Evolutionary conservation across 345 rosid genomes (phyloP), one percentile per base, ranked within the genome.

Genomic region (Euphorbia pulcherrima): DNA sequence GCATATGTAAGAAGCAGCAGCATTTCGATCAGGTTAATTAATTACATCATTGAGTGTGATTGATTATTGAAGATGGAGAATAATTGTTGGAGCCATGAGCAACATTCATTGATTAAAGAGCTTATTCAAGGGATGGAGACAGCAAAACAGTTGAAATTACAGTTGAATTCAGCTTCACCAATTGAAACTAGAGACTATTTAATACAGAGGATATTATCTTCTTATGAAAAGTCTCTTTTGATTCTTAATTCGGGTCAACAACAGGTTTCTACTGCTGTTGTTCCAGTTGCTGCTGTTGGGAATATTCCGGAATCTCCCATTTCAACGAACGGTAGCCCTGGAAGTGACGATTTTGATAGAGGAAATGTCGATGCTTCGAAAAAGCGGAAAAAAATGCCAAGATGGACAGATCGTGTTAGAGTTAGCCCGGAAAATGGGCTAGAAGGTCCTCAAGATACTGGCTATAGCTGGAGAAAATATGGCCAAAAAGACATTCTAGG

Each of bases 401-500:
- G 69, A 72, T 76, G 80, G 76, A 63, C 80, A 1, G 72, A 68
- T 62, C 80, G 58, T 39, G 80, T 76, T 51, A 76, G 72, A 72
- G 69, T 76, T 17, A 71, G 54, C 69, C 44, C 76, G 8, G 76
- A 68, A 29, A 75, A 60, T 63, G 70, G 76, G 24, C 63, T 76
- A 0, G 76, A 76, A 60, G 76, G 67, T 16, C 51, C 65, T n/a
- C 64, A 44, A 50, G 80, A 63, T 27, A 73, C 72, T 68, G 76
- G 80, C 55, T 56, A 50, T 51, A 76, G 80, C 70, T 72, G 80
- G 80, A 76, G 72, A 68, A 76, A 76, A 63, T 76, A 76, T 64
- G 76, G 73, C 21, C 76, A 76, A 57, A 72, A 76, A 63, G 76
- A 72, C 33, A 68, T 72, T 35, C 72, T 76, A 27, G 80, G 76